Evolutionary conservation across 192 early-diverging fungal species (phyloP).

Genomic region (Lobosporangium transversale): DNA sequence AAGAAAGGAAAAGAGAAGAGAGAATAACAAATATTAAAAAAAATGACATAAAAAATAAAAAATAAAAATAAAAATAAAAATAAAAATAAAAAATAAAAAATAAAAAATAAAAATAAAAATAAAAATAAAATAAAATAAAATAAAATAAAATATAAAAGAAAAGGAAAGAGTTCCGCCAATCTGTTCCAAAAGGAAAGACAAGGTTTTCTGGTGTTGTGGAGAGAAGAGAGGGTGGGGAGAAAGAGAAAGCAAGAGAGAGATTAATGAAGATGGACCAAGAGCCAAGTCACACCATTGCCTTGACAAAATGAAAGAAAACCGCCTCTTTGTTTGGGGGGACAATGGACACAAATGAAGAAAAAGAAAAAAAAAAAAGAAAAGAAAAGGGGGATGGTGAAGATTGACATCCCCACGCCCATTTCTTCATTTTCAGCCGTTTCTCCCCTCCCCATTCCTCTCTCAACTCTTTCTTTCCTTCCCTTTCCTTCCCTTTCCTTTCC

Average conservation of each 20-base stretch:
- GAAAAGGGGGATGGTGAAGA: too few relatives aligned
- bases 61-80: not conserved
- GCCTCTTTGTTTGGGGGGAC: too few relatives aligned
- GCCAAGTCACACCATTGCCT: too few relatives aligned
- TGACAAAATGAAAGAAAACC: too few relatives aligned
- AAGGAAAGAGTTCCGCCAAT: too few relatives aligned
- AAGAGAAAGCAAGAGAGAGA: too few relatives aligned
- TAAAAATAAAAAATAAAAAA: not conserved
- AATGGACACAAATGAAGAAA: too few relatives aligned
- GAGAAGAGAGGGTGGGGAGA: not conserved
- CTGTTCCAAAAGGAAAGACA: too few relatives aligned
- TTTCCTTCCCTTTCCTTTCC: not conserved
- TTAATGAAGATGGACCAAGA: too few relatives aligned
- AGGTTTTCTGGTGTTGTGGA: too few relatives aligned
- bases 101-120: not conserved
- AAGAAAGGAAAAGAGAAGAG: not conserved
- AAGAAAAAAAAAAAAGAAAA: not conserved
- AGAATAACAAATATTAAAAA: not conserved
- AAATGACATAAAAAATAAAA: not conserved
- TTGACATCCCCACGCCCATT: not conserved
- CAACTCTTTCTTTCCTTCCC: not conserved
- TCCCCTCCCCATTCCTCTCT: not conserved
- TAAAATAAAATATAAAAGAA: not conserved
- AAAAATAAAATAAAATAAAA: not conserved
- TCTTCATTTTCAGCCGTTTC: not conserved